Conservation (phyloP, 1,284 basidiomycete species). For the Ganoderma meredithae region DNA sequence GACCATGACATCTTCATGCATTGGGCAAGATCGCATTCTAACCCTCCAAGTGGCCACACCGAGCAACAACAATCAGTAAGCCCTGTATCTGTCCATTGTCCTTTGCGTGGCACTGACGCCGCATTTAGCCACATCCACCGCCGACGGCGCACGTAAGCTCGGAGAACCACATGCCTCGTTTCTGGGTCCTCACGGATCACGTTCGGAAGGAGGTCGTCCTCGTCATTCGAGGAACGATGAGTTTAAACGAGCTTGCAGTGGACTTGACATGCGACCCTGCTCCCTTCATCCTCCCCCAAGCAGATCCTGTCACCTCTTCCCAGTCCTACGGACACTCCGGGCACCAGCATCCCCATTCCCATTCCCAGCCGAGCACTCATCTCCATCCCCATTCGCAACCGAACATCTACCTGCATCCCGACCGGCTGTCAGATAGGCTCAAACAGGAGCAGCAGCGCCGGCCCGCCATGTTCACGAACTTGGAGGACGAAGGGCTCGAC, state of each 20-base stretch:
- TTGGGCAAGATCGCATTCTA: constrained; percentile 48
- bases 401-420: constrained; percentile 6
- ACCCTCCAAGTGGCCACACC: constrained; percentile 12
- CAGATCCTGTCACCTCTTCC: constrained; percentile 14
- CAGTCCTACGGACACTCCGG: neutral
- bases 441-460: constrained; percentile 34
- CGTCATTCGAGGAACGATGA: constrained; percentile 83
- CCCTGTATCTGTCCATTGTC: neutral
- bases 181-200: constrained; percentile 84
- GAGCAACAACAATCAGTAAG: constrained; percentile 17
- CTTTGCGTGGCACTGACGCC: neutral
- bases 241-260: constrained; percentile 83
- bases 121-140: constrained; percentile 25
- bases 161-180: constrained; percentile 77
- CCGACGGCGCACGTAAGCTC: constrained; percentile 61
- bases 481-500: constrained; percentile 32
- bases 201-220: constrained; percentile 74
- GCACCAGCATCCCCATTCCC: neutral
- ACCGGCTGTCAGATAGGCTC: neutral
- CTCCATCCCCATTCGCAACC: constrained; percentile 6
- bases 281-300: constrained; percentile 58
- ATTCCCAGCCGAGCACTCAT: neutral
- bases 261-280: constrained; percentile 81
- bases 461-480: neutral
- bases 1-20: constrained; percentile 81